Base-by-base conservation (phyloP, 225 moss, liverwort and hornwort genomes). In the Thuidium tamariscinum region DNA sequence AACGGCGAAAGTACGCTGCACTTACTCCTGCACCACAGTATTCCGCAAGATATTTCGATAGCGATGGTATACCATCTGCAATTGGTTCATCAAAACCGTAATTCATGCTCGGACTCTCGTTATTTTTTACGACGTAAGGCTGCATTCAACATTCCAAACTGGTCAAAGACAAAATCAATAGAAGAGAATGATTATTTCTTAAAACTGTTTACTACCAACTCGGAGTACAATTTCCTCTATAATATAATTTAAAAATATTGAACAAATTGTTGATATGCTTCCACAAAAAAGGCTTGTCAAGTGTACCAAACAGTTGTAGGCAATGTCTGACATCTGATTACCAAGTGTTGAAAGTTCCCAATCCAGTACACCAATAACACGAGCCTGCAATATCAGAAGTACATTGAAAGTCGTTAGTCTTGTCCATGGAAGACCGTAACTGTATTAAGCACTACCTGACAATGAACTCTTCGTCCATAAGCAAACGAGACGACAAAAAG, bases 291-390 rank as follows among this genome's bases (percentile, higher is more conserved):
- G 46, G 72, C 37, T 78, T 42, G 78, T 82, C 79, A 86, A 86
- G 34, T 37, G 74, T 86, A 98, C 98, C 97, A 99, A 76, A 86
- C 97, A 97, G 73, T 93, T 97, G 90, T 93, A 99, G 70, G 96
- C 99, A 86, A 91, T 86, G 77, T 99, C 99, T 75, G 94, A 94
- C 99, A 99, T 99, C 88, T 99, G 97, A 80, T 99, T 97, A 54
- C 99, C 99, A 88, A 97, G 91, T 37, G 99, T 99, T 60, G 99
- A 95, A 86, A 99, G 88, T 80, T 99, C 97, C 99, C 99, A 99
- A 90, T 99, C 97, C 76, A 97, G 56, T 61, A 97, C 95, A 79
- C 96, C 97, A 69, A 97, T 93, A 51, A 99, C 95, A 86, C 92
- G 92, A 81, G 97, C 93, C 99, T 98, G 91, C 76, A 83, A 29